phyloP scores from a whole-genome alignment of 495 filamentous ascomycete species.

The Lophiotrema nucula region DNA sequence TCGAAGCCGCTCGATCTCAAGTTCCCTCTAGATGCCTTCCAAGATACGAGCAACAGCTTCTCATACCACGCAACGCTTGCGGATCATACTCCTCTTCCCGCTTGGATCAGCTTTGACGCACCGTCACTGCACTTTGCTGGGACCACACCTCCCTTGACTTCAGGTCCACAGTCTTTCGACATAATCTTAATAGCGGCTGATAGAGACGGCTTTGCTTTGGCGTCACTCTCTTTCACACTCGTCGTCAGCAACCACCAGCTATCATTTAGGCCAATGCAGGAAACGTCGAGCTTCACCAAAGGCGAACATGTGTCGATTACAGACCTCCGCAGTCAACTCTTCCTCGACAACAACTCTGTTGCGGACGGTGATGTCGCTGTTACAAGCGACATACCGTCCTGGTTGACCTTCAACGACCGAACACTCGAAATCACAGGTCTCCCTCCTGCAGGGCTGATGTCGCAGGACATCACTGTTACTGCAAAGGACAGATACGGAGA shows the following conservation, averaged over 20 bases:
- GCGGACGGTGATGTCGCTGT: slow-evolving; percentile 50
- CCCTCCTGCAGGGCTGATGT: slow-evolving; percentile 54
- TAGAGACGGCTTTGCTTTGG: slow-evolving; percentile 70
- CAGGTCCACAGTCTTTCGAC: slow-evolving; percentile 68
- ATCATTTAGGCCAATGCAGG: slow-evolving; percentile 18
- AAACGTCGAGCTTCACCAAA: slow-evolving; percentile 18
- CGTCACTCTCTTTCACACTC: slow-evolving; percentile 64
- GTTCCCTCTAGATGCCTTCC: slow-evolving; percentile 36
- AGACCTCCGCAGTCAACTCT: slow-evolving; percentile 53
- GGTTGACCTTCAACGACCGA: slow-evolving; percentile 67
- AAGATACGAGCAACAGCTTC: slow-evolving; percentile 29
- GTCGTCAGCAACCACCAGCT: slow-evolving; percentile 61
- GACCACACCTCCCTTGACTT: slow-evolving; percentile 60
- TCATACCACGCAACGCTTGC: slow-evolving; percentile 72
- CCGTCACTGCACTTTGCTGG: slow-evolving; percentile 67
- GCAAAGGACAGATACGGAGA: slow-evolving; percentile 66
- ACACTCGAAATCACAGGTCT: slow-evolving; percentile 64
- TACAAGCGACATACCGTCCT: slow-evolving; percentile 58
- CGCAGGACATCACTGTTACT: slow-evolving; percentile 64
- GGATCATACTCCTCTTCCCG: slow-evolving; percentile 79
- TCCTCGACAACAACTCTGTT: slow-evolving; percentile 60
- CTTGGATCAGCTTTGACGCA: slow-evolving; percentile 78
- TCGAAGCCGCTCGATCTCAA: slow-evolving; percentile 31
- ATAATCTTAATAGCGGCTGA: slow-evolving; percentile 79
- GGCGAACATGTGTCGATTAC: slow-evolving; percentile 57